Conservation (phyloP, 768 basidiomycete species). For the Kwoniella sp. region DNA sequence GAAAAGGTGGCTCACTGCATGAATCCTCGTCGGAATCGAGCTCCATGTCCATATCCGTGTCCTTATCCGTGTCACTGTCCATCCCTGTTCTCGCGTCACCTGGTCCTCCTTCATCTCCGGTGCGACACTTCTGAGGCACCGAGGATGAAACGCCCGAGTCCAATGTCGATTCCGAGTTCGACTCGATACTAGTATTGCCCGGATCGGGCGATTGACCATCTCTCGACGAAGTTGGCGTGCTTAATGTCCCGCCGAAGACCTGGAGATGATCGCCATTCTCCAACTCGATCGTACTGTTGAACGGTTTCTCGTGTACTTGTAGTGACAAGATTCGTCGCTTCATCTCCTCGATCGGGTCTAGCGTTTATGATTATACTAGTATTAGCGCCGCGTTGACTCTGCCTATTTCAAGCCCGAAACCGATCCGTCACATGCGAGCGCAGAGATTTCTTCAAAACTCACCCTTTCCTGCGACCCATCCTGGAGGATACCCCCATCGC, state of each 20-base stretch:
- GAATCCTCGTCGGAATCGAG: not conserved
- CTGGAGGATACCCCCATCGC: slow-evolving; percentile 49
- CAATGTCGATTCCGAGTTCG: not conserved
- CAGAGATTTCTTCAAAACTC: slow-evolving; percentile 11
- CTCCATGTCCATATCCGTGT: slow-evolving; percentile 2
- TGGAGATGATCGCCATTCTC: slow-evolving; percentile 30
- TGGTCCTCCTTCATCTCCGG: not conserved
- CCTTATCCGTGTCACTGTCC: not conserved
- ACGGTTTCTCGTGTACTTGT: slow-evolving; percentile 7
- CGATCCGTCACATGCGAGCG: not conserved
- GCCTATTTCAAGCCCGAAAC: too few relatives aligned
- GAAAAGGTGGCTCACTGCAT: not conserved
- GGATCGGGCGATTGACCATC: not conserved
- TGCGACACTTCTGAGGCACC: not conserved
- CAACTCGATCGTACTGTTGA: slow-evolving; percentile 5
- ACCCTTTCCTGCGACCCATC: slow-evolving; percentile 42
- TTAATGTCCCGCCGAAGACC: slow-evolving; percentile 30
- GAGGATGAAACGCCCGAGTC: not conserved
- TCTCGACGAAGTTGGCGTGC: slow-evolving; percentile 8
- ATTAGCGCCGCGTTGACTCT: too few relatives aligned
- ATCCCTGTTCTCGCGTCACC: not conserved
- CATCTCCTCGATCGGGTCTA: slow-evolving; percentile 41
- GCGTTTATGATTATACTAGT: too few relatives aligned
- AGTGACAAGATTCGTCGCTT: slow-evolving; percentile 17
- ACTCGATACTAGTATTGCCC: not conserved